phyloP scores from a whole-genome alignment of 768 basidiomycete species.

The Podaxis rugospora region DNA sequence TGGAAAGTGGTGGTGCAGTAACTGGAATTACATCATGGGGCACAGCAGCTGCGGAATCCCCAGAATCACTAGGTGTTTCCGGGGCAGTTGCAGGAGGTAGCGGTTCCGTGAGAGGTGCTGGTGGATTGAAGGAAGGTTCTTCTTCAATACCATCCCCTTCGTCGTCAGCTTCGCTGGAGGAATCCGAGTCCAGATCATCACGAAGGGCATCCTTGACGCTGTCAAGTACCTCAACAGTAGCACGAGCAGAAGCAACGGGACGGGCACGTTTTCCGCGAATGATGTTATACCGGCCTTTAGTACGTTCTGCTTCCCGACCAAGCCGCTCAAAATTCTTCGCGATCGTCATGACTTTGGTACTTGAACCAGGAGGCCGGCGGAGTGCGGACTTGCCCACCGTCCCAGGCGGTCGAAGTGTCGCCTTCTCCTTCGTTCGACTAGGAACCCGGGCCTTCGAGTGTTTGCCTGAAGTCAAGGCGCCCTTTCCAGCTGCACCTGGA shows the following conservation, averaged over 20 bases:
- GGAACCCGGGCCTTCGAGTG: constrained; percentile 33
- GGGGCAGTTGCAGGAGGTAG: not conserved
- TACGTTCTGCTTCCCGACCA: constrained; percentile 65
- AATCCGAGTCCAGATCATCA: constrained; percentile 64
- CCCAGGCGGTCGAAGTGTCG: constrained; percentile 38
- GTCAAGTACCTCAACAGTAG: constrained; percentile 83
- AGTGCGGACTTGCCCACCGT: constrained; percentile 43
- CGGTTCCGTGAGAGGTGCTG: not conserved
- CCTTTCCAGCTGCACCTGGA: constrained; percentile 18
- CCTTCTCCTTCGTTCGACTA: constrained; percentile 37
- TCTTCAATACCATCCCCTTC: constrained; percentile 49
- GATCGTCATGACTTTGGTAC: constrained; percentile 80
- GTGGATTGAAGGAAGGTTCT: constrained; percentile 14
- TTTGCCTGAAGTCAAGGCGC: constrained; percentile 19
- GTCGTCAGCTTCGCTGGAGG: constrained; percentile 54
- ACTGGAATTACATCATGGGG: not conserved
- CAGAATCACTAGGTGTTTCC: not conserved
- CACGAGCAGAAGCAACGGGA: constrained; percentile 84
- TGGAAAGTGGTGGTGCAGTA: not conserved
- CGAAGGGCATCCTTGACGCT: constrained; percentile 89
- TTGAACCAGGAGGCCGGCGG: constrained; percentile 47
- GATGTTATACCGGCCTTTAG: constrained; percentile 77
- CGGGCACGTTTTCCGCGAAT: constrained; percentile 84
- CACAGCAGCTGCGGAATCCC: not conserved
- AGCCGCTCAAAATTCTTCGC: constrained; percentile 90